Conservation (phyloP, 177 flowering plant species). For the Vitis hybrid region DNA sequence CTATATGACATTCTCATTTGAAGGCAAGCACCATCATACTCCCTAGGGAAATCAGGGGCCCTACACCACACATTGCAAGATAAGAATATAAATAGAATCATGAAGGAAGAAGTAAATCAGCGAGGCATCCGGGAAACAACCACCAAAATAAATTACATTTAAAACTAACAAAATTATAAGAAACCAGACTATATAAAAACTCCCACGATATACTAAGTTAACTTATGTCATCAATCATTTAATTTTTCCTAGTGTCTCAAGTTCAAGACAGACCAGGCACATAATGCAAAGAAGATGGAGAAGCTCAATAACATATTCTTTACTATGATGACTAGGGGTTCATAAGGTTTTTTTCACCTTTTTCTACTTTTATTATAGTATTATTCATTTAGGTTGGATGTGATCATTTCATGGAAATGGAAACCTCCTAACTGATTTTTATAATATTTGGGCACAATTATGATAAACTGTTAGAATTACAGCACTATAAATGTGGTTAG, state of each 20-base stretch:
- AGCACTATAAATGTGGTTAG: not conserved
- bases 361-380: not conserved
- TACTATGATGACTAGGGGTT: slow-evolving; percentile 86
- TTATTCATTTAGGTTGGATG: not conserved
- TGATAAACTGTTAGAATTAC: not conserved
- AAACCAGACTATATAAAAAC: not conserved
- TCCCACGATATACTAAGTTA: not conserved
- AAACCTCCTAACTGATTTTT: not conserved
- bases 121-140: not conserved
- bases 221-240: not conserved
- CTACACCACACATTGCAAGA: slow-evolving; percentile 35
- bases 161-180: not conserved
- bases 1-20: slow-evolving; percentile 97
- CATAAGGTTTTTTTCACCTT: slow-evolving; percentile 60
- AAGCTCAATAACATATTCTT: slow-evolving; percentile 90
- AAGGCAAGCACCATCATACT: slow-evolving; percentile 90
- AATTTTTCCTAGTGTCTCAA: slow-evolving; percentile 66
- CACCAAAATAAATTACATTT: not conserved
- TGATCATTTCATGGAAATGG: not conserved
- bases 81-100: slow-evolving; percentile 3
- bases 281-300: slow-evolving; percentile 97
- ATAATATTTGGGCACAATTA: not conserved
- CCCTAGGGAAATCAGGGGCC: slow-evolving; percentile 83
- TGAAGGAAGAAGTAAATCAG: not conserved
- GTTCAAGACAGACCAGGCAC: slow-evolving; percentile 94